Percentiles rank a stretch among this genome's conserved stretches.
Conservation (phyloP, 176 grass and related monocot genomes). For the Carex kokanica region DNA sequence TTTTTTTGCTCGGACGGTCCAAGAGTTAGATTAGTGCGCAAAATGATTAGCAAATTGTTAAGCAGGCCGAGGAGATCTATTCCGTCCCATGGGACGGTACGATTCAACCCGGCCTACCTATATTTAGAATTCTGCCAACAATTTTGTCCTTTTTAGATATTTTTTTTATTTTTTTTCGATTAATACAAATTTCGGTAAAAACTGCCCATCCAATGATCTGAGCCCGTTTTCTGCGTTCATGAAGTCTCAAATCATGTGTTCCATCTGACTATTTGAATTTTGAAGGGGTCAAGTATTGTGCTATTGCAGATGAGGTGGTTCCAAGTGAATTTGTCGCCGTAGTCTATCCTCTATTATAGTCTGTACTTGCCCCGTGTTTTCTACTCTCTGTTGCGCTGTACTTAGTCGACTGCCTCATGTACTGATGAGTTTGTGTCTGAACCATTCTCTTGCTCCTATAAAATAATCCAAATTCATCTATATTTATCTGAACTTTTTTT, state of each 20-base stretch:
- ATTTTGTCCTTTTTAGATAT: too few species aligned
- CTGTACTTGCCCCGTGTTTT: background rate
- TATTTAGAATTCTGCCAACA: too few species aligned
- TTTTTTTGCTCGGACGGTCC: too few species aligned
- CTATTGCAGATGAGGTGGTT: background rate
- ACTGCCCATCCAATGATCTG: background rate
- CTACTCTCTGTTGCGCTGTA: background rate
- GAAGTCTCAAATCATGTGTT: background rate
- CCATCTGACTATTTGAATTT: background rate
- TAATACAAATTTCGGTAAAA: too few species aligned
- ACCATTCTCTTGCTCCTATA: constrained; percentile 5
- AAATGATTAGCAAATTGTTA: too few species aligned
- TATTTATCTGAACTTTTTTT: background rate
- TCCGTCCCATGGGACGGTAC: too few species aligned
- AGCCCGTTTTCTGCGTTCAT: background rate
- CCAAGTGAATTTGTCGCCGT: background rate
- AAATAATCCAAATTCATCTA: background rate
- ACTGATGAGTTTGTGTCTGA: background rate
- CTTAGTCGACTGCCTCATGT: background rate
- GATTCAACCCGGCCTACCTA: too few species aligned
- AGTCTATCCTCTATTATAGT: background rate
- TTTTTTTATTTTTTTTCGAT: too few species aligned
- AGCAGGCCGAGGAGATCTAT: too few species aligned
- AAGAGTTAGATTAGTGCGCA: too few species aligned
- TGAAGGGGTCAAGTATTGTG: background rate